Conservation (phyloP, 1,284 basidiomycete species). For the Trichosporon sp. region DNA sequence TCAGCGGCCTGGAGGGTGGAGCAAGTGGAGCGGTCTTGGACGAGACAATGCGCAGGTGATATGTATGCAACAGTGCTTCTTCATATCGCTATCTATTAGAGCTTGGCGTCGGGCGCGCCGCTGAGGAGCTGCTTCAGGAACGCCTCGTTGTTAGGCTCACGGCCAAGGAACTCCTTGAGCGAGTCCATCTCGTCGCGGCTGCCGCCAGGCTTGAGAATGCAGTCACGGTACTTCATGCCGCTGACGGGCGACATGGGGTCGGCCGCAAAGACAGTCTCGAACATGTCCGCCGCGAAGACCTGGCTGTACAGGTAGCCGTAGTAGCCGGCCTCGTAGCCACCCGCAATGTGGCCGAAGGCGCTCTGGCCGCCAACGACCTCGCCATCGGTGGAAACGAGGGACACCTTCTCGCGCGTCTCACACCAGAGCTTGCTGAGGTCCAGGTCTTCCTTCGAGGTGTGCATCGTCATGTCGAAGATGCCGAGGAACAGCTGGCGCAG, state of each 20-base stretch:
- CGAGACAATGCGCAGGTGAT: not conserved
- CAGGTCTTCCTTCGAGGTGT: conserved; percentile 23
- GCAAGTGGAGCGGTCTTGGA: not conserved
- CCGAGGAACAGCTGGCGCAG: conserved; percentile 25
- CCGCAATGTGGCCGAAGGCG: conserved; percentile 20
- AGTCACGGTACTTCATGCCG: conserved; percentile 21
- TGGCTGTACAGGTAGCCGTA: conserved; percentile 23
- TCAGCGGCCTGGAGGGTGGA: not conserved
- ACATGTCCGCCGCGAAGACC: conserved; percentile 25
- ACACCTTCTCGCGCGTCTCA: conserved; percentile 19
- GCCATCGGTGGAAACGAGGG: conserved; percentile 19
- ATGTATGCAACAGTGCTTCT: too few relatives aligned
- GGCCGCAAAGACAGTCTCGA: conserved; percentile 18
- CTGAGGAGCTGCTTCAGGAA: conserved; percentile 23
- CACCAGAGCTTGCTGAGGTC: conserved; percentile 25
- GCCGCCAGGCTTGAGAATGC: conserved; percentile 19
- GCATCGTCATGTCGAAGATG: conserved; percentile 21
- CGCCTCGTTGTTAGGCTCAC: conserved; percentile 23
- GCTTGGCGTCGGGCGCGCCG: conserved; percentile 9
- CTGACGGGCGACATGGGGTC: conserved; percentile 16
- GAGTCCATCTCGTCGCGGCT: conserved; percentile 2
- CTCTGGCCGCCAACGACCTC: conserved; percentile 22
- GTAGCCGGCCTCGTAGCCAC: conserved; percentile 19
- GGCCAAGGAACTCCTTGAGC: conserved; percentile 11
- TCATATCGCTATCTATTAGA: too few relatives aligned